Conservation (phyloP, 805 yeast species). For the Zygoascus flipseniorum region DNA sequence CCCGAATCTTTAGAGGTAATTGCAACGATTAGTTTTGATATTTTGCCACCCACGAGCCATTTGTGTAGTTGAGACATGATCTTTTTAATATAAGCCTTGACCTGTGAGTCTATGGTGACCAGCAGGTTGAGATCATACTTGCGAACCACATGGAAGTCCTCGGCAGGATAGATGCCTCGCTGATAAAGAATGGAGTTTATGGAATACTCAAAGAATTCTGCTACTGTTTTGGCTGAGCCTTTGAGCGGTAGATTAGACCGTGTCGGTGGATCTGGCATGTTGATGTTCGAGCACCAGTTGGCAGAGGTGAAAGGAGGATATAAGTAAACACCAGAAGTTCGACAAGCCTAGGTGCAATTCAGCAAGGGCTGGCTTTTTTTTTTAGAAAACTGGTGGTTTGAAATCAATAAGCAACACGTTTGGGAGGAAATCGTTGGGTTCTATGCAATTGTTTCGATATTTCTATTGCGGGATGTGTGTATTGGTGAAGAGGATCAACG, state of each 20-base stretch:
- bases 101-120: conserved; percentile 66
- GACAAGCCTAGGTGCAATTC: background rate
- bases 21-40: conserved; percentile 61
- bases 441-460: no score
- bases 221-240: conserved; percentile 71
- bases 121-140: conserved; percentile 75
- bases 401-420: no score
- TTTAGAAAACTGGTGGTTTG: no score
- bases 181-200: conserved; percentile 79
- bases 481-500: no score
- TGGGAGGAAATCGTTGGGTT: no score
- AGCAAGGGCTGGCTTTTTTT: no score
- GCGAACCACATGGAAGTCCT: conserved; percentile 67
- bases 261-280: conserved; percentile 24
- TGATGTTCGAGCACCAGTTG: background rate
- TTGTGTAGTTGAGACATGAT: conserved; percentile 60
- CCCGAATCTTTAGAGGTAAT: conserved; percentile 60
- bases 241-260: conserved; percentile 50
- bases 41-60: conserved; percentile 67
- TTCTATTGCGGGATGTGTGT: no score
- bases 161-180: conserved; percentile 82
- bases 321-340: background rate
- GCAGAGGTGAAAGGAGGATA: background rate
- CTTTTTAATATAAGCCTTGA: conserved; percentile 55
- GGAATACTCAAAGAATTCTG: conserved; percentile 79